Conservation (phyloP, 176 grass and related monocot species). For the Miscanthus lutarioriparius region DNA sequence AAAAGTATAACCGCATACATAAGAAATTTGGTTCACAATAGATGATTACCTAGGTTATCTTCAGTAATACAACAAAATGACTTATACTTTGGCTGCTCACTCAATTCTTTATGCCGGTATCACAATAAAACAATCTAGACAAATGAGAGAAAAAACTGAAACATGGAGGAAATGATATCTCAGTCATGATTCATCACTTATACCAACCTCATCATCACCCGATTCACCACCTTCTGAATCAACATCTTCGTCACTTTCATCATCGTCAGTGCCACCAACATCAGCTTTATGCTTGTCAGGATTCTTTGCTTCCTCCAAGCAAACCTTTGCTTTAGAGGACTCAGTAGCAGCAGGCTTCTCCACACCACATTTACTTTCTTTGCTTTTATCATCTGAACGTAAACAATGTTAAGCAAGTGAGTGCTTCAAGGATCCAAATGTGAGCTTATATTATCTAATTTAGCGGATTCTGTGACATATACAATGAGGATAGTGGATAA, state of each 20-base stretch:
- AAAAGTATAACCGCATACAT: not conserved
- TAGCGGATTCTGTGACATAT: not conserved
- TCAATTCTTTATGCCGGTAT: not conserved
- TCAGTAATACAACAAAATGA: constrained; percentile 9
- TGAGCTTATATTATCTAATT: not conserved
- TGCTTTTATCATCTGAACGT: constrained; percentile 44
- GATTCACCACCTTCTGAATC: constrained; percentile 38
- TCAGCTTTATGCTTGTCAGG: constrained; percentile 32
- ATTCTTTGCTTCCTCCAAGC: constrained; percentile 33
- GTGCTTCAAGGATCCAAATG: not conserved
- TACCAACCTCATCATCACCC: constrained; percentile 48
- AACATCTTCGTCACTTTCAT: constrained; percentile 29
- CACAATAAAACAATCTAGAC: not conserved
- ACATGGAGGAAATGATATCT: constrained; percentile 16
- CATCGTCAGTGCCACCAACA: constrained; percentile 29
- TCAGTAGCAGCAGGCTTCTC: constrained; percentile 31
- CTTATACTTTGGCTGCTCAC: not conserved
- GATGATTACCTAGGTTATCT: not conserved
- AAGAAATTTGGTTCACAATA: not conserved
- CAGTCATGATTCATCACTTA: not conserved
- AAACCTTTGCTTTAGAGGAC: constrained; percentile 27
- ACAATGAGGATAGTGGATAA: not conserved
- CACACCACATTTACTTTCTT: constrained; percentile 37
- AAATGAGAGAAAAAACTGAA: not conserved
- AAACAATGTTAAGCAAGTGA: constrained; percentile 38